Conservation (phyloP, 2,329 filamentous ascomycete species). For the Sclerotinia subarctica region DNA sequence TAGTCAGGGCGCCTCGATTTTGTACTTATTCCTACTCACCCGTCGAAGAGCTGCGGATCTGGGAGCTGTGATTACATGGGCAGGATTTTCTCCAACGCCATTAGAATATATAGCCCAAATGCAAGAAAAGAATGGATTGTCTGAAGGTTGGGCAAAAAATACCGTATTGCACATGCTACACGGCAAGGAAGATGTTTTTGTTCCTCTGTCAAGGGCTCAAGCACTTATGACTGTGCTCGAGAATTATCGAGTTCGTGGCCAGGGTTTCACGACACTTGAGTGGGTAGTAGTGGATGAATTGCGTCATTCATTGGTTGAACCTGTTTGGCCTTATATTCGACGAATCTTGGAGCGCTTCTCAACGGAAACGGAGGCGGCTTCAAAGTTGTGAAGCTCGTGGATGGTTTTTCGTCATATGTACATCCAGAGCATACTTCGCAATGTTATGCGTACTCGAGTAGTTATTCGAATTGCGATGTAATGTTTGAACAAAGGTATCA, state of each 20-base stretch:
- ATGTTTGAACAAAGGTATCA: no score
- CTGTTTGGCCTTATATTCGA: constrained; percentile 21
- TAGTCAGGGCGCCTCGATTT: constrained; percentile 23
- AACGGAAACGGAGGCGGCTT: neutral
- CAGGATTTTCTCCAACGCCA: constrained; percentile 18
- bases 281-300: constrained; percentile 18
- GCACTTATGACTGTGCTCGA: constrained; percentile 17
- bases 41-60: constrained; percentile 16
- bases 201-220: constrained; percentile 18
- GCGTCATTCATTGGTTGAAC: constrained; percentile 12
- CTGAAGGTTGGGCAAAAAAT: constrained; percentile 20
- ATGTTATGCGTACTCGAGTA: neutral
- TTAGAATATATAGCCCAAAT: constrained; percentile 20
- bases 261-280: constrained; percentile 22
- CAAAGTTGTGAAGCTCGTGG: neutral
- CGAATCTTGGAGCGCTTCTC: constrained; percentile 19
- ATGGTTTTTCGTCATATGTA: neutral
- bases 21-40: constrained; percentile 23
- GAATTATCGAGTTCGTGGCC: constrained; percentile 16
- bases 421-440: neutral
- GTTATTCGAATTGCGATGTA: no score
- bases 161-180: constrained; percentile 25
- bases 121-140: constrained; percentile 19
- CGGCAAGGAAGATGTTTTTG: constrained; percentile 21
- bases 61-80: constrained; percentile 20